Evolutionary conservation across 73 alveolate genomes (phyloP).

Genomic region (Urostyla sp.): DNA sequence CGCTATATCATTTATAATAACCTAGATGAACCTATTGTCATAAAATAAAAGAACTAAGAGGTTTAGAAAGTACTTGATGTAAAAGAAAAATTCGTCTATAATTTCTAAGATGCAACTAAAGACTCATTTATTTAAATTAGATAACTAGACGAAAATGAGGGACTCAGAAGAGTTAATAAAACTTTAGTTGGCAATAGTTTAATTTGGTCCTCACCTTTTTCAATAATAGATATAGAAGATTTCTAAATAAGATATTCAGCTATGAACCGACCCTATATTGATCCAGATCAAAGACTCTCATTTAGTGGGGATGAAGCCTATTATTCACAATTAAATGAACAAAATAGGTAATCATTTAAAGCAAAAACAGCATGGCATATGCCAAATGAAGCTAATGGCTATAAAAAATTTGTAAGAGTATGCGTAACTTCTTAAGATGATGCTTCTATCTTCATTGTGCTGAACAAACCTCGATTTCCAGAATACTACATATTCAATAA

Average conservation of each 20-base stretch:
- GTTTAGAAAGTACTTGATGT: neutral
- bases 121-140: conserved; percentile 10
- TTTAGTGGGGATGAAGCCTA: too few relatives aligned
- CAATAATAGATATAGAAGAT: conserved; percentile 69
- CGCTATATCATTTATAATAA: conserved; percentile 60
- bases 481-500: conserved; percentile 53
- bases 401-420: conserved; percentile 48
- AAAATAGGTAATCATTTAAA: neutral
- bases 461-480: conserved; percentile 64
- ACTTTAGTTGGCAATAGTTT: neutral
- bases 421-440: conserved; percentile 70
- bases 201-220: conserved; percentile 73
- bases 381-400: conserved; percentile 27
- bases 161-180: neutral
- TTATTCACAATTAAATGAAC: too few relatives aligned
- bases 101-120: conserved; percentile 34
- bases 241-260: conserved; percentile 47
- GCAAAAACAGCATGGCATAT: conserved; percentile 27
- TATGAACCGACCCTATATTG: neutral
- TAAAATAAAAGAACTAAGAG: conserved; percentile 24
- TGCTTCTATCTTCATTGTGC: conserved; percentile 70
- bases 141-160: neutral
- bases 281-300: too few relatives aligned
- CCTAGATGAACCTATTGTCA: conserved; percentile 23
- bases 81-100: conserved; percentile 1